phyloP scores from a whole-genome alignment of 176 grass and related monocot species.

The Avena atlantica region DNA sequence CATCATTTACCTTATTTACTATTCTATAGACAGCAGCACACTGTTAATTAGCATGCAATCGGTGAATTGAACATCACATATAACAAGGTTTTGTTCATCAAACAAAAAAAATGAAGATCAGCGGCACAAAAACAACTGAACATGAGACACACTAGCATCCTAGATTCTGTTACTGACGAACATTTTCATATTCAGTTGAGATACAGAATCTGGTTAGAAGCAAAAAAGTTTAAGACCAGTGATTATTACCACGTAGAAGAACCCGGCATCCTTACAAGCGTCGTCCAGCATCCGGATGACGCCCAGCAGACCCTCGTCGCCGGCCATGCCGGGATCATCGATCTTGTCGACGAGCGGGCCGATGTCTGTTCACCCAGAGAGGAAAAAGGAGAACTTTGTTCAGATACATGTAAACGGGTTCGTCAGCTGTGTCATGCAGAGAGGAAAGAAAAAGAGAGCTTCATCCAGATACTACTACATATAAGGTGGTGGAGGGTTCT shows the following conservation, averaged over 20 bases:
- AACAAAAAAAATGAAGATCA: neutral
- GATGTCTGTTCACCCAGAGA: conserved; percentile 57
- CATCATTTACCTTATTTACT: neutral
- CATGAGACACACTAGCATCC: neutral
- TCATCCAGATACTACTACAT: too few species aligned
- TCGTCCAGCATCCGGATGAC: conserved; percentile 67
- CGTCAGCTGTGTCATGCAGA: neutral
- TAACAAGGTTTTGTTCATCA: neutral
- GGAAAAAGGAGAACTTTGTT: neutral
- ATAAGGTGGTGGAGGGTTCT: neutral
- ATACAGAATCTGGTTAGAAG: neutral
- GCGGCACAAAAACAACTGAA: neutral
- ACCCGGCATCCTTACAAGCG: conserved; percentile 80
- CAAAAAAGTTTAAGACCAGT: neutral
- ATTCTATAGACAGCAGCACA: neutral
- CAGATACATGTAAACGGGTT: neutral
- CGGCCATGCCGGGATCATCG: conserved; percentile 60
- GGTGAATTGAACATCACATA: neutral
- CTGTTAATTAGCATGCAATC: neutral
- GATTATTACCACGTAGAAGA: conserved; percentile 95
- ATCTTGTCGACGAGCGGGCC: conserved; percentile 73
- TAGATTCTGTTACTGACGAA: neutral
- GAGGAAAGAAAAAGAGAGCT: too few species aligned
- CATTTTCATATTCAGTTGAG: neutral
- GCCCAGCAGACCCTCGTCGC: conserved; percentile 53